Conservation (phyloP, 2,329 filamentous ascomycete species). For the Aulographum hederae region DNA sequence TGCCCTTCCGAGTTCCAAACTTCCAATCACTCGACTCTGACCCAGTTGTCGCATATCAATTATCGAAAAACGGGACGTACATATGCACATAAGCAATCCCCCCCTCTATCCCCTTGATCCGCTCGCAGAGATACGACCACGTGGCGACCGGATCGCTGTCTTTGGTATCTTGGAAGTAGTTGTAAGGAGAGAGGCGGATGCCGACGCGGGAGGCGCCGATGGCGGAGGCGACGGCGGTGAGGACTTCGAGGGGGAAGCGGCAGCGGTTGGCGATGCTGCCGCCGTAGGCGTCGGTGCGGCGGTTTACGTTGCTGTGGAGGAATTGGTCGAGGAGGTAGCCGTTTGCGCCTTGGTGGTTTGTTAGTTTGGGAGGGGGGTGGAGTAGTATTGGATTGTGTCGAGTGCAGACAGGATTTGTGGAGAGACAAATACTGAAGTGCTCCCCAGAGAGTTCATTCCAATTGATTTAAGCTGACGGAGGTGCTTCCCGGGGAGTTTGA, state of each 20-base stretch:
- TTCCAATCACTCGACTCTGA: constrained; percentile 9
- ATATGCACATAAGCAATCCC: constrained; percentile 43
- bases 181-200: constrained; percentile 43
- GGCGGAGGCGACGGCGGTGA: constrained; percentile 29
- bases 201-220: constrained; percentile 34
- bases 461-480: too few species aligned
- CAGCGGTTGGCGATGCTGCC: constrained; percentile 31
- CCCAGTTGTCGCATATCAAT: constrained; percentile 21
- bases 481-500: too few species aligned
- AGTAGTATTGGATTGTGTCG: too few species aligned
- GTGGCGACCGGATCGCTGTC: constrained; percentile 46
- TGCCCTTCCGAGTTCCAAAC: constrained; percentile 2
- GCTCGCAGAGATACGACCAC: constrained; percentile 37
- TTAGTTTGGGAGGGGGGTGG: too few species aligned
- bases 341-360: constrained; percentile 18
- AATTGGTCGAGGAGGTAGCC: constrained; percentile 37
- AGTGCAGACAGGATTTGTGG: too few species aligned
- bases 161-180: constrained; percentile 42
- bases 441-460: too few species aligned
- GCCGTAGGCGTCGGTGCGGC: constrained; percentile 29
- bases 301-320: constrained; percentile 38
- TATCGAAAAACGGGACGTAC: constrained; percentile 36
- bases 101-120: constrained; percentile 29
- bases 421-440: too few species aligned
- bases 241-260: constrained; percentile 33